A percentile compares a stretch with the other conserved stretches of the same genome.
These are phyloP conservation scores for Carex sylvatica DNA, from an alignment of 202 grass and related monocot genomes.

Conservation along the genomic window DNA sequence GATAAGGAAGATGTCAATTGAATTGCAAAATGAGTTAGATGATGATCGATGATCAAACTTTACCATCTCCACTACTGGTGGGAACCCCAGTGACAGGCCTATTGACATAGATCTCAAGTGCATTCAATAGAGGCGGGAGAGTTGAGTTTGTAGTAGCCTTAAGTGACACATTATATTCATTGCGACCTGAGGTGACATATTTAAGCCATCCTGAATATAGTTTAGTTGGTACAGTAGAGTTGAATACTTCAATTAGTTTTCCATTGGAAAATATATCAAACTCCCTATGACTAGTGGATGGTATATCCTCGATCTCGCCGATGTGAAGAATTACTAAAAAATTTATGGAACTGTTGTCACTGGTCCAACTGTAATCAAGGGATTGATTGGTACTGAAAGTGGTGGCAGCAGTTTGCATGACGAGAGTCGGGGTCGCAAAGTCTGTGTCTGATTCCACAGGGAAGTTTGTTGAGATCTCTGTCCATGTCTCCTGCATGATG, in stretches of 20 bases:
- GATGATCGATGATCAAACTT: too few relatives aligned
- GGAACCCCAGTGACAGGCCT: too few relatives aligned
- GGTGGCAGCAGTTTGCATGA: constrained; percentile 15
- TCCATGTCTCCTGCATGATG: constrained; percentile 20
- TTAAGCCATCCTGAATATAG: too few relatives aligned
- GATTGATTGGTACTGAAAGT: background rate
- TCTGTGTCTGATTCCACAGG: background rate
- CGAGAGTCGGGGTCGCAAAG: background rate
- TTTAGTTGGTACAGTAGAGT: too few relatives aligned
- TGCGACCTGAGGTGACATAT: too few relatives aligned
- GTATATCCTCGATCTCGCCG: constrained; percentile 29
- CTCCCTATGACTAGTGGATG: background rate
- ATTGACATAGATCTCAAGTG: too few relatives aligned
- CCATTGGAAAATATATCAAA: constrained; percentile 28
- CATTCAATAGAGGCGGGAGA: too few relatives aligned
- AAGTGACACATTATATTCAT: too few relatives aligned
- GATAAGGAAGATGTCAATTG: background rate
- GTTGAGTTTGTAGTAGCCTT: too few relatives aligned
- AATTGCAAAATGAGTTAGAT: background rate
- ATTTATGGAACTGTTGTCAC: background rate
- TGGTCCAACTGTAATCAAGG: background rate
- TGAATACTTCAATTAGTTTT: background rate
- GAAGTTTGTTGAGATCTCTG: constrained; percentile 25
- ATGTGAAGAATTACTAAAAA: constrained; percentile 43
- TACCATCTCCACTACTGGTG: too few relatives aligned